Base-by-base conservation (phyloP, 2,329 filamentous ascomycete genomes). In the Thelonectria blattea region DNA sequence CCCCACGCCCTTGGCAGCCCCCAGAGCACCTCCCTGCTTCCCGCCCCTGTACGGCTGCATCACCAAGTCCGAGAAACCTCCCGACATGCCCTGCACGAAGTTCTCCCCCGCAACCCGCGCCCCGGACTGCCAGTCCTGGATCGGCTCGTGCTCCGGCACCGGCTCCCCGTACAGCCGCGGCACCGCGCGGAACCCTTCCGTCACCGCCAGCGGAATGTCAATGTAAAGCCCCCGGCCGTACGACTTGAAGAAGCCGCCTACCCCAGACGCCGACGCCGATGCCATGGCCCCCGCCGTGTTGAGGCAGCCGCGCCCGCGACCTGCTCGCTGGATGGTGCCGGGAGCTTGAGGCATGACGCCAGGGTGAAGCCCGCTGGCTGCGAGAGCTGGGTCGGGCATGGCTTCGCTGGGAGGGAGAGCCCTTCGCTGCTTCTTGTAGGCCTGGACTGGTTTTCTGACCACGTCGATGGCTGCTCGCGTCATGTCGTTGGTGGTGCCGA, bases 181-280 rank as follows among this genome's bases (percentile, higher is more conserved):
- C 0, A 65, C 64, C 0, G 65, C 60, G 2, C 65, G 63, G 50
- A 64, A 63, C 0, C 65, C 68, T 55, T 69, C 68, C 3, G 68
- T 58, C 0, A 70, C 41, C 0, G 68, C 66, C 3, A 69, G 11
- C 42, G 68, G 49, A 32, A 65, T 15, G 34, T 69, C 1, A 20
- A 63, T 1, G 54, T 58, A 34, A 55, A 30, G 30, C 24, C 66
- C 43, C 12, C 63, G 55, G 3, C 17, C 58, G 14, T 68, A 67
- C 8, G 64, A 49, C 17, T 66, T 67, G 52, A 68, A 57, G 32
- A 70, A 68, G 0, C 56, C 58, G 6, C 67, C 65, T 0, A 63
- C 56, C 0, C 68, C 61, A 0, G 63, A 62, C 0, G 65, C 68
- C 2, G 63, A 68, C 0, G 66, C 54, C 0, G 65, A 56, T 3